A percentile compares a stretch with the other conserved stretches of the same genome.
Evolutionary conservation across 2,329 filamentous ascomycete genomes (phyloP).

Genomic region (Aspergillus novofumigatus): DNA sequence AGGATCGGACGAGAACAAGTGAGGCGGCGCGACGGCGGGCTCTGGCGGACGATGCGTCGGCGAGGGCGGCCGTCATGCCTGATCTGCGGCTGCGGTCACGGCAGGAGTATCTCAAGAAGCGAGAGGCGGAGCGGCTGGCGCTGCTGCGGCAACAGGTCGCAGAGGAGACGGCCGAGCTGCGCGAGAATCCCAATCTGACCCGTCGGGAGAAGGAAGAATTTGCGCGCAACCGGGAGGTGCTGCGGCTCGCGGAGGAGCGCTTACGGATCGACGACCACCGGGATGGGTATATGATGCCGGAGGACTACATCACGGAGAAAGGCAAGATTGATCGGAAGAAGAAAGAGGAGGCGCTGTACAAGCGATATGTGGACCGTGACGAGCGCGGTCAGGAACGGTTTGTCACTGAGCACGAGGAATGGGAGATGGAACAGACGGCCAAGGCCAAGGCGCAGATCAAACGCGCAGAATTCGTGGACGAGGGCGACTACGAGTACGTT

Average conservation of each 20-base stretch:
- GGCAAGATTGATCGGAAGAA: constrained; percentile 82
- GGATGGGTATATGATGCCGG: constrained; percentile 88
- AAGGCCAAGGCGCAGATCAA: constrained; percentile 86
- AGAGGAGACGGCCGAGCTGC: constrained; percentile 78
- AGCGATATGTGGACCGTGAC: constrained; percentile 81
- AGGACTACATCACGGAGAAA: constrained; percentile 92
- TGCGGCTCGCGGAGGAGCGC: constrained; percentile 78
- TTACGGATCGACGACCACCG: constrained; percentile 84
- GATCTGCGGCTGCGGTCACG: constrained; percentile 79
- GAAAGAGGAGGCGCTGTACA: constrained; percentile 87
- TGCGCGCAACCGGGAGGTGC: constrained; percentile 76
- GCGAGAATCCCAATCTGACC: constrained; percentile 69
- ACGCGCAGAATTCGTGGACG: constrained; percentile 67
- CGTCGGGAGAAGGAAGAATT: constrained; percentile 83
- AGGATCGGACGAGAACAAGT: constrained; percentile 56
- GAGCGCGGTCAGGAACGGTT: constrained; percentile 85
- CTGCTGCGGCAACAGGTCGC: constrained; percentile 85
- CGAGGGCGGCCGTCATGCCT: constrained; percentile 67
- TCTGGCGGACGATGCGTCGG: constrained; percentile 63
- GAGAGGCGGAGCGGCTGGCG: constrained; percentile 78
- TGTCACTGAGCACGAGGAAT: constrained; percentile 91
- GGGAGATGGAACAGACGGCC: constrained; percentile 83
- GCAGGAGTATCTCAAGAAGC: constrained; percentile 90
- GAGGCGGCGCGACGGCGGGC: constrained; percentile 58
- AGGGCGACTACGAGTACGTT: constrained; percentile 86